Evolutionary conservation across 495 filamentous ascomycete genomes (phyloP), one percentile per base, ranked within the genome.

Genomic region (Xylaria cubensis): DNA sequence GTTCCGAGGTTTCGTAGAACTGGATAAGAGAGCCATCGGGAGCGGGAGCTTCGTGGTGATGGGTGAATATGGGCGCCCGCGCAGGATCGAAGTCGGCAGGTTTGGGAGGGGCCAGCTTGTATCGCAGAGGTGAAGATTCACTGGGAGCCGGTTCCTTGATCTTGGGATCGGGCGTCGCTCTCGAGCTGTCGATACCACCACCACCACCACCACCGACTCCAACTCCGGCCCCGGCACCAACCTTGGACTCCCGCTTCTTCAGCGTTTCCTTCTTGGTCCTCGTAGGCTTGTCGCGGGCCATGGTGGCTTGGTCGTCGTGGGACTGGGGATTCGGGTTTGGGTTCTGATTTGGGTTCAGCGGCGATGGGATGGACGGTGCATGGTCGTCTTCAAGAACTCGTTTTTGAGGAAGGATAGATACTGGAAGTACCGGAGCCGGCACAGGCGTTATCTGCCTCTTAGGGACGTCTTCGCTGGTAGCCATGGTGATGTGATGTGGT

Each of bases 231-330:
- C 36, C 61, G 41, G 17, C 62, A n/a, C 61, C 69, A 32, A 85
- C 83, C 74, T 93, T 93, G 58, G 91, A 88, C 80, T 94, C 92
- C 12, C 92, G 87, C 81, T 94, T 94, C 81, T 95, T 95, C 63
- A 89, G 80, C 8, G 89, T 84, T n/a, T 92, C 90, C 74, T 92
- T 92, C 78, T 92, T 92, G 56, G 86, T 87, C 32, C 87, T 81
- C 50, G 80, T 74, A 12, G 78, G 80, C 71, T 85, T 86, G 65
- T 83, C 84, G 41, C 82, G 84, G 56, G 79, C 80, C 74, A 83
- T 81, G 21, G 80, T 77, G 3, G 81, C 61, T 15, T 78, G 73
- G 19, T 80, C 82, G 46, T 84, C 81, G 63, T 81, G 80, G 21
- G 76, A 68, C 56, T 77, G 79, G 13, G 78, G 41, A 64, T 83